Conservation (phyloP, 139 green algal species). For the Klebsormidium nitens region DNA sequence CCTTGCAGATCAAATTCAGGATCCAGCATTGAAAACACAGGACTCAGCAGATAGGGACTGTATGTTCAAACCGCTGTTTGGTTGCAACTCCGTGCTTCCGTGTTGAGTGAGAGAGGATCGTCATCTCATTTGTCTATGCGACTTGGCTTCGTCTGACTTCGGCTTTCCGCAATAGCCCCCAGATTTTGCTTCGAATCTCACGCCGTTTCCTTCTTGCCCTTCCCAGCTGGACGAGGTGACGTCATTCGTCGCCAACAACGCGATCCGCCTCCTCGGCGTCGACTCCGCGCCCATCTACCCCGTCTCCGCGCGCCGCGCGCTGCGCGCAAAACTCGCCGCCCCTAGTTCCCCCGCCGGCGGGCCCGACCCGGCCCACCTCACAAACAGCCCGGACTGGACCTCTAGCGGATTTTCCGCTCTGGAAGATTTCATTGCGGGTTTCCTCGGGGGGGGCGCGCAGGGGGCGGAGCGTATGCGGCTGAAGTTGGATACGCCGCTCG, state of each 20-base stretch:
- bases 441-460: slow-evolving; percentile 55
- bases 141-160: background rate
- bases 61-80: too few species aligned
- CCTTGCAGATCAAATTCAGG: too few species aligned
- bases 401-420: slow-evolving; percentile 32
- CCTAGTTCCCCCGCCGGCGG: slow-evolving; percentile 1
- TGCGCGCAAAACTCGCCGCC: slow-evolving; percentile 57
- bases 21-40: too few species aligned
- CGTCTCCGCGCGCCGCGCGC: slow-evolving; percentile 50
- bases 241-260: slow-evolving; percentile 73
- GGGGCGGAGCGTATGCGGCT: slow-evolving; percentile 75
- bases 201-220: background rate
- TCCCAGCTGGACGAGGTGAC: slow-evolving; percentile 52
- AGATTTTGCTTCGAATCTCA: slow-evolving; percentile 1
- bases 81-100: too few species aligned
- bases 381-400: background rate
- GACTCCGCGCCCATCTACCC: slow-evolving; percentile 55
- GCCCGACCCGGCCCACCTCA: background rate
- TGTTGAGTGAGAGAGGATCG: too few species aligned
- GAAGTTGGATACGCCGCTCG: slow-evolving; percentile 91
- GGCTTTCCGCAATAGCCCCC: background rate
- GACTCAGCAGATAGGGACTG: too few species aligned
- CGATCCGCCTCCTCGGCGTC: slow-evolving; percentile 55
- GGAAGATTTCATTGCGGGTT: slow-evolving; percentile 64
- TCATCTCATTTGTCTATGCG: background rate